Conservation (phyloP, 768 basidiomycete genomes). For the Hygrophorus pudorinus region DNA sequence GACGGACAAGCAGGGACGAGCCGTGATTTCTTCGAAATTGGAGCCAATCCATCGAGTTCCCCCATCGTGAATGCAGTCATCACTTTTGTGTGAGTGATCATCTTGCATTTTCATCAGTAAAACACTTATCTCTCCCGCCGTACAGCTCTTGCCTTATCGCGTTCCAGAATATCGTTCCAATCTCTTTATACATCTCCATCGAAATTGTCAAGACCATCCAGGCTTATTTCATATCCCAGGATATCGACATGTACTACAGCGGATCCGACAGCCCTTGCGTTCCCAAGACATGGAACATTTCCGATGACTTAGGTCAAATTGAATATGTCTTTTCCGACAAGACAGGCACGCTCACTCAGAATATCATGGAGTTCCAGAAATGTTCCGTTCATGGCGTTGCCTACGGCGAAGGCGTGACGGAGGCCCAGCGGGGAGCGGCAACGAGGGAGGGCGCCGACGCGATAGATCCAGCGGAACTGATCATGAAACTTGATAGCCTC, state of each 20-base stretch:
- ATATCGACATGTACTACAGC: constrained; percentile 92
- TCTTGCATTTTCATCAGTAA: background rate
- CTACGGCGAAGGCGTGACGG: constrained; percentile 93
- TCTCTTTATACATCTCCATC: constrained; percentile 94
- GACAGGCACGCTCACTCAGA: constrained; percentile 95
- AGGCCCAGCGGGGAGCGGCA: constrained; percentile 89
- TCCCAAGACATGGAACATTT: constrained; percentile 98
- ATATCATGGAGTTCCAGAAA: constrained; percentile 98
- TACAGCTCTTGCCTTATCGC: constrained; percentile 83
- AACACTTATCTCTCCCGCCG: constrained; percentile 8
- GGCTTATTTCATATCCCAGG: constrained; percentile 93
- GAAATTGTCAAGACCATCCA: constrained; percentile 98
- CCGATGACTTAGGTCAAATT: constrained; percentile 97
- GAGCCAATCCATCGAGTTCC: constrained; percentile 51
- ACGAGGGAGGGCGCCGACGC: constrained; percentile 68
- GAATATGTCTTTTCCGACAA: constrained; percentile 89
- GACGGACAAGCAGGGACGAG: constrained; percentile 56
- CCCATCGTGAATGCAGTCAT: constrained; percentile 67
- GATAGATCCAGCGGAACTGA: constrained; percentile 63
- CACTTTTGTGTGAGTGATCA: constrained; percentile 76
- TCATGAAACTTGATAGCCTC: constrained; percentile 47
- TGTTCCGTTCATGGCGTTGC: constrained; percentile 77
- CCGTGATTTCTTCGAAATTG: constrained; percentile 59
- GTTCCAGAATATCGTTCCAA: constrained; percentile 96
- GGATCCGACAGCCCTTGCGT: constrained; percentile 82